These are phyloP conservation scores for Heliamphora exappendiculata DNA, from an alignment of 148 eudicot species.

Conservation along the genomic window DNA sequence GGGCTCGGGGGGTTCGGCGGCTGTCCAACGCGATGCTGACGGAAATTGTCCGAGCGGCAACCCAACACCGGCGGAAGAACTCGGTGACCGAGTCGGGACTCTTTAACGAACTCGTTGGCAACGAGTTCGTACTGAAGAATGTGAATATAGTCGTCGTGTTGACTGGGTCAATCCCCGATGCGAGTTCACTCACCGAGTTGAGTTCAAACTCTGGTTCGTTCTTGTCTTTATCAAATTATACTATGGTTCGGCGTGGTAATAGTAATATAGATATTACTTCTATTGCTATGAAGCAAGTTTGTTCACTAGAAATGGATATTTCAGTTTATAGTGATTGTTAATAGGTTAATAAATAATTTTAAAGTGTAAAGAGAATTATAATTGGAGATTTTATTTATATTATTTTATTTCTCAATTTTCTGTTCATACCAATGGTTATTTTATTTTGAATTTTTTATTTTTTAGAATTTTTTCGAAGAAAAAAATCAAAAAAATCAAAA, in stretches of 20 bases:
- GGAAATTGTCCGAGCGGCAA: slow-evolving; percentile 44
- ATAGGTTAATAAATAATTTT: background rate
- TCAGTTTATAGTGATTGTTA: slow-evolving; percentile 56
- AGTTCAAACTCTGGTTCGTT: slow-evolving; percentile 9
- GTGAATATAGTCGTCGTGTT: slow-evolving; percentile 33
- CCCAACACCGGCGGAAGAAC: slow-evolving; percentile 46
- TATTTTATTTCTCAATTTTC: background rate
- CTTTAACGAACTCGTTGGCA: slow-evolving; percentile 53
- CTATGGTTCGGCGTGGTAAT: slow-evolving; percentile 33
- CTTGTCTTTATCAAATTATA: slow-evolving; percentile 9
- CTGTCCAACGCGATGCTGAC: slow-evolving; percentile 45
- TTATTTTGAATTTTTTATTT: background rate
- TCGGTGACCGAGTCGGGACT: slow-evolving; percentile 51
- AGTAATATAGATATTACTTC: slow-evolving; percentile 35
- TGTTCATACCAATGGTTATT: background rate
- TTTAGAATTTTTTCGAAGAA: too few species aligned
- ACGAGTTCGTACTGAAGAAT: slow-evolving; percentile 36
- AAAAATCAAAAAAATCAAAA: too few species aligned
- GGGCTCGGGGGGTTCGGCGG: slow-evolving; percentile 60
- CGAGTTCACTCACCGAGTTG: slow-evolving; percentile 38
- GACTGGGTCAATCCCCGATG: slow-evolving; percentile 38
- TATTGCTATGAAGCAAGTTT: slow-evolving; percentile 32
- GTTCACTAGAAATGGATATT: slow-evolving; percentile 42
- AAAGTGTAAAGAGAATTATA: background rate
- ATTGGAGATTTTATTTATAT: background rate